Evolutionary conservation across 2,329 filamentous ascomycete genomes (phyloP).

Genomic region (Scleromitrula shiraiana): DNA sequence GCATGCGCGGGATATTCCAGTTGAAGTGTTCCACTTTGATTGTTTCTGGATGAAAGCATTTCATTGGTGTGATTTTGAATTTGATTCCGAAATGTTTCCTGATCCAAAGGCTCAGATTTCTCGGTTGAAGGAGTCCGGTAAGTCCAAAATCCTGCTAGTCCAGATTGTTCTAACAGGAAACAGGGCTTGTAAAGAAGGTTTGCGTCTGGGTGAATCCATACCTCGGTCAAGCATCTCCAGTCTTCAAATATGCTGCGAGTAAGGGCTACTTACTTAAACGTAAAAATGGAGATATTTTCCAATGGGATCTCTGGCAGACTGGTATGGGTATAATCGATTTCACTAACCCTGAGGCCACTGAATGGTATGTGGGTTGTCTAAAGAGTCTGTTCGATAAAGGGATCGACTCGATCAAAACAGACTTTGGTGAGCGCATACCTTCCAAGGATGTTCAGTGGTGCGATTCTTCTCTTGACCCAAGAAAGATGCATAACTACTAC

Average conservation of each 20-base stretch:
- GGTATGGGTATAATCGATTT: constrained; percentile 58
- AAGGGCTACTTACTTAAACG: constrained; percentile 54
- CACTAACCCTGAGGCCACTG: constrained; percentile 49
- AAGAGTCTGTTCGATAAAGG: constrained; percentile 49
- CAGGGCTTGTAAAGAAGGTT: constrained; percentile 36
- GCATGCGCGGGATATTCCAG: constrained; percentile 45
- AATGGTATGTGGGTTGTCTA: constrained; percentile 47
- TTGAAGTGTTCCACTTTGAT: constrained; percentile 56
- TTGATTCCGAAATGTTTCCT: constrained; percentile 49
- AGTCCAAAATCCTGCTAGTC: not conserved
- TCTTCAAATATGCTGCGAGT: constrained; percentile 47
- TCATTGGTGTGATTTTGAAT: constrained; percentile 57
- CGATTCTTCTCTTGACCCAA: constrained; percentile 41
- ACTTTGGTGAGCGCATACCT: constrained; percentile 56
- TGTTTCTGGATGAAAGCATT: constrained; percentile 57
- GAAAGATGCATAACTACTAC: constrained; percentile 58
- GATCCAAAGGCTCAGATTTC: constrained; percentile 48
- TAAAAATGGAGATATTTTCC: constrained; percentile 50
- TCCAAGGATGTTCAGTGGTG: constrained; percentile 46
- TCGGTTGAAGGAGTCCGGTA: constrained; percentile 41
- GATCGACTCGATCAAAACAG: constrained; percentile 55
- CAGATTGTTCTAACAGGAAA: not conserved
- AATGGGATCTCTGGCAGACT: constrained; percentile 58
- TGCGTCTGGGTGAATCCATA: constrained; percentile 59
- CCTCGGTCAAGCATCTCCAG: constrained; percentile 49